Evolutionary conservation across 1,284 basidiomycete genomes (phyloP).

Genomic region (Hymenochaete sp.): DNA sequence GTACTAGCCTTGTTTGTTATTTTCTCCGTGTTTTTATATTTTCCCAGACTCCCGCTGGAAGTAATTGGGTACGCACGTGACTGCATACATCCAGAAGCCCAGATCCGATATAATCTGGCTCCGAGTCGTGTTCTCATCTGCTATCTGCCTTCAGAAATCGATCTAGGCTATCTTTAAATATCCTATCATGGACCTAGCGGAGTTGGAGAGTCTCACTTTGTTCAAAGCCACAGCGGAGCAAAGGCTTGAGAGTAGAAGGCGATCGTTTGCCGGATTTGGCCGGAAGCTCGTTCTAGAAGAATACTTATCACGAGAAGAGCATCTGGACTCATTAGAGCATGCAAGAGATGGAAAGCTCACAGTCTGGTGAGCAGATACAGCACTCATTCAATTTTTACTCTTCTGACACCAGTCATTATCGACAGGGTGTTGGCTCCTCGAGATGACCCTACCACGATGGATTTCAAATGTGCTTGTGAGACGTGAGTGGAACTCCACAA

Average conservation of each 20-base stretch:
- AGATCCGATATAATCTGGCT: too few species aligned
- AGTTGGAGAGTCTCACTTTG: slow-evolving; percentile 8
- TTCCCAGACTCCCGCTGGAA: too few species aligned
- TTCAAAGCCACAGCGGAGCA: slow-evolving; percentile 28
- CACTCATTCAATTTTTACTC: background rate
- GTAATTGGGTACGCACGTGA: too few species aligned
- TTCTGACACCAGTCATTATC: background rate
- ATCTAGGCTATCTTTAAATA: too few species aligned
- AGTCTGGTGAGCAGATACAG: slow-evolving; percentile 29
- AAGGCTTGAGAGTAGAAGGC: slow-evolving; percentile 27
- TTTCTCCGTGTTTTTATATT: too few species aligned
- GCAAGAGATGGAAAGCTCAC: slow-evolving; percentile 29
- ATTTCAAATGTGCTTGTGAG: slow-evolving; percentile 39
- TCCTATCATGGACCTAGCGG: slow-evolving; percentile 3
- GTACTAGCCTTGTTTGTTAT: too few species aligned
- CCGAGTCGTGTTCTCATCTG: too few species aligned
- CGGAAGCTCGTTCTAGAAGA: slow-evolving; percentile 28
- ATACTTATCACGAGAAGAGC: slow-evolving; percentile 28
- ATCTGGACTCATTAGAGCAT: slow-evolving; percentile 31
- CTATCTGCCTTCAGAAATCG: too few species aligned
- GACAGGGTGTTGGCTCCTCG: slow-evolving; percentile 37
- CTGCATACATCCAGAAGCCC: too few species aligned
- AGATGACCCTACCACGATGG: slow-evolving; percentile 30
- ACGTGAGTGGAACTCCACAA: slow-evolving; percentile 28
- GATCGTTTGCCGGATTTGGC: slow-evolving; percentile 30